Base-by-base conservation (phyloP, 441 rosid species). In the Croton laevigatus region DNA sequence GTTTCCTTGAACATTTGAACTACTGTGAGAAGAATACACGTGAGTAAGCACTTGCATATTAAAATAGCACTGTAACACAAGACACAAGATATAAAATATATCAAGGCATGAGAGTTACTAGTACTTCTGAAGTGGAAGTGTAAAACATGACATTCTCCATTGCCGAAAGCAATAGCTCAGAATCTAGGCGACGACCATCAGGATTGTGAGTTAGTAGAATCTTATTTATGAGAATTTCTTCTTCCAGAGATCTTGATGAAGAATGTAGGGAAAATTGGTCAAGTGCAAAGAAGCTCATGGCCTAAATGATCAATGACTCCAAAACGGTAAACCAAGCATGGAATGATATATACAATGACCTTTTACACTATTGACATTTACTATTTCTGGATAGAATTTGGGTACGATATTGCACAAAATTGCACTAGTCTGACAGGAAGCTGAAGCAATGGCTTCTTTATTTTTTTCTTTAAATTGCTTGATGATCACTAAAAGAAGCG, bases 131-230 rank as follows among this genome's bases (percentile, higher is more conserved):
- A 63, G 81, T 17, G 48, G 87, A 57, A 55, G 86, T 81, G 72
- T 76, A 74, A 62, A 73, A 71, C 71, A 91, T 77, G 76, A 86
- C 70, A 71, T 83, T 82, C 85, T 93, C 89, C 27, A 79, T 73
- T 62, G 86, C 91, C 38, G 75, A 70, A 69, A 91, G 86, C 73
- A 91, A 71, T 72, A 59, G 78, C 77, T 80, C 85, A 17, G 93
- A 82, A 76, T 93, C 94, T 55, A 91, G 75, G 69, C 78, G 70
- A 37, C 91, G 90, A 8, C 87, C 89, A 68, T 91, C 97, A 38
- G 94, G 94, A 65, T 88, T 97, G 84, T 91, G 96, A 73, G 79
- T 69, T 32, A 85, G 76, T 58, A 88, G 82, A 65, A 93, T 84
- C 73, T 81, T 83, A 75, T 73, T 83, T 65, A 88, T 79, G 62